These are phyloP conservation scores for Penicillium sp. DNA, from an alignment of 2,329 filamentous ascomycete genomes.

Conservation along the genomic window DNA sequence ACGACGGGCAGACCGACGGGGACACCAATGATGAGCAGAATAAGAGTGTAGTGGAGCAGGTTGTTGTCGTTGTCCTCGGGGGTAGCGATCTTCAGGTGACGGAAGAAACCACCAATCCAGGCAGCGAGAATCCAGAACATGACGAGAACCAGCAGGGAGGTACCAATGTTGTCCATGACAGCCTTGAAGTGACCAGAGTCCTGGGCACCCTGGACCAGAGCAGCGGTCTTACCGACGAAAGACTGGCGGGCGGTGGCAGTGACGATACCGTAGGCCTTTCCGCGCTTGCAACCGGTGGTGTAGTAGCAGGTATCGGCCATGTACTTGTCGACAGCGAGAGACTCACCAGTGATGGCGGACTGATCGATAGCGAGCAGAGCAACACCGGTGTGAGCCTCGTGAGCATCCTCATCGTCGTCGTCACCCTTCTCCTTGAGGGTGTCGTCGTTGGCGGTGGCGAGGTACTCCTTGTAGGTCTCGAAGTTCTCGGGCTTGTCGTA, in stretches of 20 bases:
- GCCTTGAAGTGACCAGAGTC: conserved; percentile 81
- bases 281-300: conserved; percentile 80
- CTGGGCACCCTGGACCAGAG: conserved; percentile 73
- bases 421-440: conserved; percentile 62
- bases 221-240: conserved; percentile 77
- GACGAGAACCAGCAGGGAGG: conserved; percentile 72
- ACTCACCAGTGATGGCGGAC: conserved; percentile 81
- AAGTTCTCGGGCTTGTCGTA: conserved; percentile 71
- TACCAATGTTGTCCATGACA: conserved; percentile 82
- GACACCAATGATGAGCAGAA: conserved; percentile 76
- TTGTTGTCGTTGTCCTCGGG: conserved; percentile 61
- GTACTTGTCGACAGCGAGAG: conserved; percentile 64
- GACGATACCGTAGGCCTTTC: conserved; percentile 73
- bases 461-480: conserved; percentile 68
- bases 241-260: conserved; percentile 71
- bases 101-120: conserved; percentile 82
- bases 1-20: conserved; percentile 80
- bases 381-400: conserved; percentile 65
- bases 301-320: conserved; percentile 78
- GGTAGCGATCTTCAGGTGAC: conserved; percentile 63
- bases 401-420: conserved; percentile 61
- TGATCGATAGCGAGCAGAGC: conserved; percentile 73
- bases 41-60: conserved; percentile 70
- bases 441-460: conserved; percentile 64
- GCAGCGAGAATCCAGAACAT: conserved; percentile 75